Base-by-base conservation (phyloP, 2,329 filamentous ascomycete genomes). In the Fusarium abutilonis region DNA sequence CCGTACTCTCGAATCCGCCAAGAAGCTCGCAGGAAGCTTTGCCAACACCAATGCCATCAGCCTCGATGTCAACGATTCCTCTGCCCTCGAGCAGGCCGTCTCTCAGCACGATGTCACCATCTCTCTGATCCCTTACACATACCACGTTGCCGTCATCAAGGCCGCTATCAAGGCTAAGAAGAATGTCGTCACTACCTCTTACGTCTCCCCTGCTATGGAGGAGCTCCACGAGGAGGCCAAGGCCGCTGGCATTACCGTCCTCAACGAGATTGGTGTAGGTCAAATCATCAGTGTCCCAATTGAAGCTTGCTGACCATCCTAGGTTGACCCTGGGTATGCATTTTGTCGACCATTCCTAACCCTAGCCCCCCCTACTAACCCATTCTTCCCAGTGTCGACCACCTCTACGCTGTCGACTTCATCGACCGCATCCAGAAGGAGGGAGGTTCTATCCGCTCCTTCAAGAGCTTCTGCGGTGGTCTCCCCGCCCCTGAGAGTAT, bases 151-250 rank as follows among this genome's bases (percentile, higher is more conserved):
- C 52, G 93, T 97, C 72, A 96, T 97, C 86, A 94, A 96, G 85
- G 88, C 90, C 32, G 94, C 93, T 64, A 97, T 98, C 79, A 86
- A 89, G 72, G 86, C 89, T 72, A 97, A 97, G 90, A 97, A 94
- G 85, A 82, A 98, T 81, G 93, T 98, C 60, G 93, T 98, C 73
- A 97, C 94, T 56, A 97, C 94, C 28, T 92, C 88, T 66, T 98
- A 98, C 75, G 91, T 97, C 68, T 96, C 91, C 5, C 92, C 92
- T 4, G 91, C 92, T 66, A 97, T 97, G 93, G 78, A 89, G 80
- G 94, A 93, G 81, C 87, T 98, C 46, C 90, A 97, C 72, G 82
- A 88, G 70, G 82, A 89, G 70, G 87, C 85, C 76, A 96, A 97
- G 84, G 90, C 89, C 63, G 94, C 94, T 15, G 93, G 93, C 60